Conservation (phyloP, 371 early-diverging fungal species). For the Mucor mucedo region DNA sequence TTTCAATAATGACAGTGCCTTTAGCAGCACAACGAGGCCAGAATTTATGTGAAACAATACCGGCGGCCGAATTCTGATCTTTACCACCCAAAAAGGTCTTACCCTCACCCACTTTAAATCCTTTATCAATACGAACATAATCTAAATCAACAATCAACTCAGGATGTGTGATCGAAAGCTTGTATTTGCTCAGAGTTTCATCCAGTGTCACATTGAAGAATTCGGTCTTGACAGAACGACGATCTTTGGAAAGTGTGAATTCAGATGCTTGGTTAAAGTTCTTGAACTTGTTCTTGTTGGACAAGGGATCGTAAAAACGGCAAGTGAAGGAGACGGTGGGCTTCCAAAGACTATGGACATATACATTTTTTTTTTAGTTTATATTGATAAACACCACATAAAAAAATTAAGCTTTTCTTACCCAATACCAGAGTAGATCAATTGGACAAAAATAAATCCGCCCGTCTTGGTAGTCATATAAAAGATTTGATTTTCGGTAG, state of each 20-base stretch:
- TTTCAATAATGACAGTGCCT: conserved; percentile 76
- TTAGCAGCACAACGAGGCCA: conserved; percentile 79
- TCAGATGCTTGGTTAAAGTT: conserved; percentile 67
- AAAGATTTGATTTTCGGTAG: conserved; percentile 90
- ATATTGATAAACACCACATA: too few relatives aligned
- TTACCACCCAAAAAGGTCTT: conserved; percentile 73
- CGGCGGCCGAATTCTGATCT: conserved; percentile 48
- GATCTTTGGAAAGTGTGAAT: conserved; percentile 72
- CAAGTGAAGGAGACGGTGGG: conserved; percentile 82
- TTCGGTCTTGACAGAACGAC: conserved; percentile 74
- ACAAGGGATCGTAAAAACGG: conserved; percentile 73
- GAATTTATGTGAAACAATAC: conserved; percentile 80
- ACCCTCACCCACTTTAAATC: conserved; percentile 84
- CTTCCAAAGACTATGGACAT: conserved; percentile 41
- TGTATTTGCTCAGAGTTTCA: conserved; percentile 54
- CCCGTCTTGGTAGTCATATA: conserved; percentile 81
- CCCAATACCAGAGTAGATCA: conserved; percentile 88
- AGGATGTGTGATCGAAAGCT: conserved; percentile 61
- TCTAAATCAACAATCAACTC: conserved; percentile 71
- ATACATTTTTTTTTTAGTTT: neutral
- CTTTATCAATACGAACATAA: conserved; percentile 68
- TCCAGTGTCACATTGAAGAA: conserved; percentile 67
- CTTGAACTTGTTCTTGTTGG: conserved; percentile 69
- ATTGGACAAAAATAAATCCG: conserved; percentile 78
- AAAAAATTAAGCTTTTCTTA: conserved; percentile 29